A percentile compares a stretch with the other conserved stretches of the same genome.
These are phyloP conservation scores for Hymenoscyphus fraxineus DNA, from an alignment of 2,329 filamentous ascomycete genomes.

Conservation along the genomic window DNA sequence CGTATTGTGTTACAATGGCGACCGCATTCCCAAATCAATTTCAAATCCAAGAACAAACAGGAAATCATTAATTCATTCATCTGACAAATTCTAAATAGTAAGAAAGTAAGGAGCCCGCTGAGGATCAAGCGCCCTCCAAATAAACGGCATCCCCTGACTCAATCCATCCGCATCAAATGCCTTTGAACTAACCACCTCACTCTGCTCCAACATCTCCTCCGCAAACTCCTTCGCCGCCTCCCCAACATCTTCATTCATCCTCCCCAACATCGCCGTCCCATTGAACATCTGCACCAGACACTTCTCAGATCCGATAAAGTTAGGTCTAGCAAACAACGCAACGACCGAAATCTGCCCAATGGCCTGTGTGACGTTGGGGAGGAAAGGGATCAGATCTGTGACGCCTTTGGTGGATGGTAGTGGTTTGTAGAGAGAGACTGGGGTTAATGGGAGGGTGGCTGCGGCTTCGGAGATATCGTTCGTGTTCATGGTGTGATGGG, in stretches of 20 bases:
- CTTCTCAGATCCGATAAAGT: slow-evolving; percentile 36
- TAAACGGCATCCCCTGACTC: slow-evolving; percentile 45
- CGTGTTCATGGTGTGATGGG: slow-evolving; percentile 43
- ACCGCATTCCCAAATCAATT: too few species aligned
- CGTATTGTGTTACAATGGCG: too few species aligned
- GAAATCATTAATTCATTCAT: not conserved
- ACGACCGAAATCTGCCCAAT: slow-evolving; percentile 39
- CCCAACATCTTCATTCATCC: slow-evolving; percentile 34
- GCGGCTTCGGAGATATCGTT: slow-evolving; percentile 32
- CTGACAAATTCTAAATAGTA: slow-evolving; percentile 1
- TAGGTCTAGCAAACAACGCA: slow-evolving; percentile 41
- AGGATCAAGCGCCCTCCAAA: slow-evolving; percentile 33
- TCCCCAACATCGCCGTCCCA: slow-evolving; percentile 34
- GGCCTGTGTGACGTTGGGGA: slow-evolving; percentile 35
- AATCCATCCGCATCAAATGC: slow-evolving; percentile 42
- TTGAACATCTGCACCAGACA: slow-evolving; percentile 43
- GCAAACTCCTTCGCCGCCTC: slow-evolving; percentile 38
- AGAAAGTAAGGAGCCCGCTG: slow-evolving; percentile 9
- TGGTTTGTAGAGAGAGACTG: slow-evolving; percentile 39
- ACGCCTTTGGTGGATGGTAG: slow-evolving; percentile 41
- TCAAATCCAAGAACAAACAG: too few species aligned
- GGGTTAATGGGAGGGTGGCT: slow-evolving; percentile 40
- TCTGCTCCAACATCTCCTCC: slow-evolving; percentile 38
- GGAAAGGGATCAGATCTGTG: slow-evolving; percentile 35
- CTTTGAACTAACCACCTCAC: slow-evolving; percentile 37